These are phyloP conservation scores for Pythium insidiosum DNA, from an alignment of 352 stramenopile species.

Conservation along the genomic window DNA sequence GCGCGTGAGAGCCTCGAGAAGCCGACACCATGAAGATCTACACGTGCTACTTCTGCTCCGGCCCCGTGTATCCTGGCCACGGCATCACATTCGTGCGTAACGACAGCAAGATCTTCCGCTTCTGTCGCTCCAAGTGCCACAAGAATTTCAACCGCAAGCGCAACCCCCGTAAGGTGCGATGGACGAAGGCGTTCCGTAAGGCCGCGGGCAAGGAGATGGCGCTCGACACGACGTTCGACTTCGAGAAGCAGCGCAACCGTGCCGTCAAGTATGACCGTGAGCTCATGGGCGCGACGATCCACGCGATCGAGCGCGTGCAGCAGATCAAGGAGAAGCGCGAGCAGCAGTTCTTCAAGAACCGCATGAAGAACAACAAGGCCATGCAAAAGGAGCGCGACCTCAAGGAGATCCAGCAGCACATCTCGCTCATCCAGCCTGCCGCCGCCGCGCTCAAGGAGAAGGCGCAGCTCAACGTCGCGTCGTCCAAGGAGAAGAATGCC, in stretches of 20 bases:
- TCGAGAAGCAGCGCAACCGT: slow-evolving; percentile 98
- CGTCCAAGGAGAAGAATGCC: slow-evolving; percentile 56
- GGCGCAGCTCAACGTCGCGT: slow-evolving; percentile 59
- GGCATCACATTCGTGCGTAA: slow-evolving; percentile 99
- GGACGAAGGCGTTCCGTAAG: slow-evolving; percentile 99
- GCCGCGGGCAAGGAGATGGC: slow-evolving; percentile 98
- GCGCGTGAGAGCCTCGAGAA: no score
- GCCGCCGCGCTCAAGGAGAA: slow-evolving; percentile 64
- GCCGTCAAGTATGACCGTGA: slow-evolving; percentile 99
- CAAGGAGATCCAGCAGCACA: slow-evolving; percentile 81
- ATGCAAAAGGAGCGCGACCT: slow-evolving; percentile 76
- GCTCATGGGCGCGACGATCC: slow-evolving; percentile 97
- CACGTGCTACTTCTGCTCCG: slow-evolving; percentile 99
- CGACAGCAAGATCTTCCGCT: slow-evolving; percentile 99
- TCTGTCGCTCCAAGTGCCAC: slow-evolving; percentile 99
- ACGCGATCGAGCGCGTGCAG: slow-evolving; percentile 97
- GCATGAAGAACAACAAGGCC: slow-evolving; percentile 88
- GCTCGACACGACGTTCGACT: slow-evolving; percentile 99
- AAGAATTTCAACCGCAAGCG: slow-evolving; percentile 99
- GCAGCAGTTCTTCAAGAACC: slow-evolving; percentile 96
- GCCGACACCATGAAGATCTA: slow-evolving; percentile 97
- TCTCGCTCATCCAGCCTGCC: slow-evolving; percentile 76
- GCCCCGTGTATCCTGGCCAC: slow-evolving; percentile 98
- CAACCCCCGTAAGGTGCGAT: slow-evolving; percentile 99
- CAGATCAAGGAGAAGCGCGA: slow-evolving; percentile 97